These are phyloP conservation scores for Achlya hypogyna DNA, from an alignment of 352 stramenopile genomes.

Conservation along the genomic window DNA sequence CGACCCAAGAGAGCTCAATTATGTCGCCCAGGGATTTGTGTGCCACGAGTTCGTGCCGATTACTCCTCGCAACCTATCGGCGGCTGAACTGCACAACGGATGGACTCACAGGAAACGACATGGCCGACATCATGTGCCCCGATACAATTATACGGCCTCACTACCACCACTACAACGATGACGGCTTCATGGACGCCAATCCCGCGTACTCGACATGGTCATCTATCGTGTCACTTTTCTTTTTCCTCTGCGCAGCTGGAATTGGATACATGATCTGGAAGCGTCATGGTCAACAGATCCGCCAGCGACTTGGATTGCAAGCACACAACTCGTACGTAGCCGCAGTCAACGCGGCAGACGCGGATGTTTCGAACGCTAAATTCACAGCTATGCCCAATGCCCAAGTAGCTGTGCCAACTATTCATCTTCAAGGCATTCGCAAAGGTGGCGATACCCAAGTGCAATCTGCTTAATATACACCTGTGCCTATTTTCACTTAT, in stretches of 20 bases:
- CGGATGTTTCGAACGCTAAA: neutral
- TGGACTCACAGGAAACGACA: neutral
- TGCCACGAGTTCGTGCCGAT: neutral
- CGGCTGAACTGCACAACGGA: neutral
- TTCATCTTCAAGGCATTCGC: neutral
- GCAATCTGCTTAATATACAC: neutral
- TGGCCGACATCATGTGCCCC: neutral
- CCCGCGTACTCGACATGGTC: neutral
- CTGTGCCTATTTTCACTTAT: too few species aligned
- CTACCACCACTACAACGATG: neutral
- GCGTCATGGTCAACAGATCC: neutral
- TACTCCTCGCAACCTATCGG: neutral
- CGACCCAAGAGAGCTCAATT: neutral
- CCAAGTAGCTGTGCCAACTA: neutral
- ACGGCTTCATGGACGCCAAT: neutral
- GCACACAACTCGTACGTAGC: neutral
- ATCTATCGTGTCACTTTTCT: neutral
- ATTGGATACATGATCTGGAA: neutral
- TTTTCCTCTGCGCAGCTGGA: neutral
- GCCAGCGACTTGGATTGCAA: neutral
- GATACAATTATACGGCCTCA: neutral
- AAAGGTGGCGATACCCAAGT: neutral
- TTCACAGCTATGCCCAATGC: neutral
- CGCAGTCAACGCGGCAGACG: neutral
- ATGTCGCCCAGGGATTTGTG: neutral